Evolutionary conservation across 2,329 filamentous ascomycete genomes (phyloP).

Genomic region (Ophiostoma ulmi): DNA sequence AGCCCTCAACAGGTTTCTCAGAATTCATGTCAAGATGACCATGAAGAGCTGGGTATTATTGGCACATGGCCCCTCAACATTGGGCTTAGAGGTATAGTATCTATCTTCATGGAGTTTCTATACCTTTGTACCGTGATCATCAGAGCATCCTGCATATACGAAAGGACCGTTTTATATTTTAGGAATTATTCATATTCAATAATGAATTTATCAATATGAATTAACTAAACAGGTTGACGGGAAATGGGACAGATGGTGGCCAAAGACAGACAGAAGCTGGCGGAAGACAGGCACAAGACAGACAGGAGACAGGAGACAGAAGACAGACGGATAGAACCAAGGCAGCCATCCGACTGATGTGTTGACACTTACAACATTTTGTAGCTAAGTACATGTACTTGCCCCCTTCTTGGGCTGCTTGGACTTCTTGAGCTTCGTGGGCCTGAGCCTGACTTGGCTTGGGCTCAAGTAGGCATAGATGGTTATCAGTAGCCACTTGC

Average conservation of each 20-base stretch:
- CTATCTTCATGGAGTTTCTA: background rate
- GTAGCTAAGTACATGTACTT: background rate
- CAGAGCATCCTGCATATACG: constrained; percentile 6
- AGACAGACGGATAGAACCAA: background rate
- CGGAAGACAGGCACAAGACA: background rate
- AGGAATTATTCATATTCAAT: background rate
- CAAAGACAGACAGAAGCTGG: background rate
- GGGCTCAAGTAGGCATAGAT: background rate
- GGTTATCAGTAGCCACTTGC: background rate
- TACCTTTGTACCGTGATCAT: background rate
- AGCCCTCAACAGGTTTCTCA: background rate
- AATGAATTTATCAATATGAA: background rate
- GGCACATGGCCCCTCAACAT: background rate
- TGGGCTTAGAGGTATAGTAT: background rate
- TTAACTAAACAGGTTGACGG: background rate
- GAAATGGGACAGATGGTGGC: background rate
- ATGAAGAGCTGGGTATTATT: background rate
- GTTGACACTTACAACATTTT: background rate
- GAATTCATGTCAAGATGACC: background rate
- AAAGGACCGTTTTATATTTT: background rate
- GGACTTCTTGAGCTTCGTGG: background rate
- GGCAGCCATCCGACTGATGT: background rate
- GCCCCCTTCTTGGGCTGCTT: background rate
- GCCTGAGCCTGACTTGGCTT: background rate
- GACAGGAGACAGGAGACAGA: background rate